A percentile compares a stretch with the other conserved stretches of the same genome.
These are phyloP conservation scores for Phycomyces blakesleeanus DNA, from an alignment of 192 early-diverging fungal genomes.

Conservation along the genomic window DNA sequence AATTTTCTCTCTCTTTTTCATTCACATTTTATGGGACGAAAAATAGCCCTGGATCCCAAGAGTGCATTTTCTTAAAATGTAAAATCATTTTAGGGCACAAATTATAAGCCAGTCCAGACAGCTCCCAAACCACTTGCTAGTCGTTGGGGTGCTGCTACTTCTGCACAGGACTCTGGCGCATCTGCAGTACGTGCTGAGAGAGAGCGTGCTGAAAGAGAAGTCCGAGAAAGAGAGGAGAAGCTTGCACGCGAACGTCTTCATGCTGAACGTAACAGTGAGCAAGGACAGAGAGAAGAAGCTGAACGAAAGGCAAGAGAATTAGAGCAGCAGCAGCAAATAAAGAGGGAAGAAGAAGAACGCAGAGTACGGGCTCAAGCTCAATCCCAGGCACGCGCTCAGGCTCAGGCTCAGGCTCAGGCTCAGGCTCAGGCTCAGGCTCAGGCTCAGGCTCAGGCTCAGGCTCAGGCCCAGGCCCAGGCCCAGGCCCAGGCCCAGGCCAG, in stretches of 20 bases:
- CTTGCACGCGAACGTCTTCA: not conserved
- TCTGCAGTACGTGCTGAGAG: constrained; percentile 26
- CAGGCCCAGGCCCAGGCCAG: no score
- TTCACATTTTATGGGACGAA: no score
- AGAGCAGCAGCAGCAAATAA: constrained; percentile 29
- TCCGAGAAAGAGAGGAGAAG: constrained; percentile 26
- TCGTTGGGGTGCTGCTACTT: constrained; percentile 21
- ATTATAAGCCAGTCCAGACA: constrained; percentile 38
- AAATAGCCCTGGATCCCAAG: not conserved
- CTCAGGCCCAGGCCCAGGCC: no score
- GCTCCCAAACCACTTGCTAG: constrained; percentile 29
- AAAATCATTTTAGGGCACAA: constrained; percentile 21
- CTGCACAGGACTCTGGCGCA: constrained; percentile 16
- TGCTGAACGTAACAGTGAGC: not conserved
- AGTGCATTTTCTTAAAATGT: not conserved
- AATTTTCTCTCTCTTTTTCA: not conserved
- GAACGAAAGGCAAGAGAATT: constrained; percentile 26
- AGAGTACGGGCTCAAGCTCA: constrained; percentile 34
- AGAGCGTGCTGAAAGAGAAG: constrained; percentile 28
- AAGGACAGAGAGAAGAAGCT: constrained; percentile 34
- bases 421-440: not conserved
- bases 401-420: no score
- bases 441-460: no score
- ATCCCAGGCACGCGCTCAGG: not conserved
- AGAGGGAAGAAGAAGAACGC: constrained; percentile 43